Evolutionary conservation across 345 rosid species (phyloP).

Genomic region (Anacardium occidentale): DNA sequence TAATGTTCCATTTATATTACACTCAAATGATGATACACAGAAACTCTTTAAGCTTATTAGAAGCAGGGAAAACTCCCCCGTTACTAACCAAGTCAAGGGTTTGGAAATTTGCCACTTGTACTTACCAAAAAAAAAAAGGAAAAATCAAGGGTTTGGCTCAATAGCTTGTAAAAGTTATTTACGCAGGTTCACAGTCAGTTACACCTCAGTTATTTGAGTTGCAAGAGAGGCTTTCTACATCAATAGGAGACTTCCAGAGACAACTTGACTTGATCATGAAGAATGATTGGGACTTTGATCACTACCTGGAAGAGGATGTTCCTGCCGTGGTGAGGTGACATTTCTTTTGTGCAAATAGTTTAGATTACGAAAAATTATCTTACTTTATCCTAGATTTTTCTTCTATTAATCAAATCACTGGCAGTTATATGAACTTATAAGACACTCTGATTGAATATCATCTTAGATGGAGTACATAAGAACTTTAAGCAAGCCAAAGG

Average conservation of each 20-base stretch:
- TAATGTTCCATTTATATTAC: neutral
- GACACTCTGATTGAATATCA: slow-evolving; percentile 2
- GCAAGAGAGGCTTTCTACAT: slow-evolving; percentile 40
- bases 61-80: slow-evolving; percentile 21
- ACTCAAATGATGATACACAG: slow-evolving; percentile 14
- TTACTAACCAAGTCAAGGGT: slow-evolving; percentile 30
- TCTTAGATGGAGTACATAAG: slow-evolving; percentile 82
- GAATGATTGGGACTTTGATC: slow-evolving; percentile 91
- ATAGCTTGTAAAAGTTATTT: slow-evolving; percentile 29
- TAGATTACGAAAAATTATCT: slow-evolving; percentile 5
- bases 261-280: slow-evolving; percentile 56
- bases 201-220: slow-evolving; percentile 29
- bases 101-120: too few species aligned
- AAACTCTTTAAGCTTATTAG: slow-evolving; percentile 15
- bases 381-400: neutral
- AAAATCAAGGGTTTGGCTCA: slow-evolving; percentile 31
- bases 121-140: too few species aligned
- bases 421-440: neutral
- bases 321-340: slow-evolving; percentile 93
- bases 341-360: slow-evolving; percentile 27
- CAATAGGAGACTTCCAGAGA: slow-evolving; percentile 50
- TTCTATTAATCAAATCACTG: neutral
- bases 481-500: slow-evolving; percentile 53
- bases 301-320: slow-evolving; percentile 75
- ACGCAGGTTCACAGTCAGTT: slow-evolving; percentile 28